These are phyloP conservation scores for Panellus pusillus DNA, from an alignment of 768 basidiomycete genomes.

Conservation along the genomic window DNA sequence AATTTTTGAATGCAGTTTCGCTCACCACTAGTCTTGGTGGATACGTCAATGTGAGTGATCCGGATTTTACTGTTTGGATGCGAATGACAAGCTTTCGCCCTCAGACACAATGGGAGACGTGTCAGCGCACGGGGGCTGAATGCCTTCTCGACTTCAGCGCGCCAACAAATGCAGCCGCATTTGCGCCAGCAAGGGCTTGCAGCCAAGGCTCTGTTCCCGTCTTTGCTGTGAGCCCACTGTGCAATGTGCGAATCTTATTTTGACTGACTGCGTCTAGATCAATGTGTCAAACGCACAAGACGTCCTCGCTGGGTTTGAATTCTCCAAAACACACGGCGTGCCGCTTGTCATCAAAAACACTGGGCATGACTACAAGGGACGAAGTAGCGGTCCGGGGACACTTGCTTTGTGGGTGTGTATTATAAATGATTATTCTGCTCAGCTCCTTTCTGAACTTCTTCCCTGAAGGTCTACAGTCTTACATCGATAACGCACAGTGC, in stretches of 20 bases:
- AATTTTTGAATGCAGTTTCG: too few species aligned
- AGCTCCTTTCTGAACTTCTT: too few species aligned
- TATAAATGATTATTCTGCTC: too few species aligned
- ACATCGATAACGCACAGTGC: too few species aligned
- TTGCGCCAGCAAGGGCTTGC: constrained; percentile 16
- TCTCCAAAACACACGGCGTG: constrained; percentile 21
- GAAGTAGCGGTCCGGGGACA: constrained; percentile 22
- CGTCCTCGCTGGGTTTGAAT: constrained; percentile 26
- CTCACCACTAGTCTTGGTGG: too few species aligned
- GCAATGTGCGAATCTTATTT: too few species aligned
- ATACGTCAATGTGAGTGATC: too few species aligned
- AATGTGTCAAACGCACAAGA: constrained; percentile 7
- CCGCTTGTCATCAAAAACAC: constrained; percentile 28
- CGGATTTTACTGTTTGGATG: too few species aligned
- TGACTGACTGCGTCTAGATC: too few species aligned
- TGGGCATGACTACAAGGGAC: constrained; percentile 31
- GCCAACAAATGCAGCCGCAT: constrained; percentile 15
- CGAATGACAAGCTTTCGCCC: neutral
- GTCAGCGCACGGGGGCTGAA: constrained; percentile 20
- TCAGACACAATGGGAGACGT: constrained; percentile 24
- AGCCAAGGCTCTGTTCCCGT: constrained; percentile 22
- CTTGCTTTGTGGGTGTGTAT: constrained; percentile 22
- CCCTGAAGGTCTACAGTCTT: too few species aligned
- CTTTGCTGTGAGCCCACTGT: constrained; percentile 20
- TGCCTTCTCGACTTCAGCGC: constrained; percentile 24